These are phyloP conservation scores for Cordia subcordata DNA, from an alignment of 257 asterid genomes.

Conservation along the genomic window DNA sequence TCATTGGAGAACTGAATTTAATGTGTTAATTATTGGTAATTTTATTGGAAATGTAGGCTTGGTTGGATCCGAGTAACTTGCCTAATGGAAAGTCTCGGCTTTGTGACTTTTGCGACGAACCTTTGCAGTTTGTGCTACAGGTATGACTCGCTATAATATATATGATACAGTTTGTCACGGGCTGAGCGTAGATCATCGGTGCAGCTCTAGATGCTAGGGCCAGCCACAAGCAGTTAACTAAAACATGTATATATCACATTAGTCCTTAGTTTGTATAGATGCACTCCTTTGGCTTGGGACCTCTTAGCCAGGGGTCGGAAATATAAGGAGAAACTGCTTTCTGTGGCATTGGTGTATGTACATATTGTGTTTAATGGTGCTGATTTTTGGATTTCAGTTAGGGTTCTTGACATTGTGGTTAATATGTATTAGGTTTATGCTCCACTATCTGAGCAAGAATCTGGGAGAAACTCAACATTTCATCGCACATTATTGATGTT, in stretches of 20 bases:
- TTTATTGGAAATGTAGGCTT: conserved; percentile 50
- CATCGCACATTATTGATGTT: conserved; percentile 70
- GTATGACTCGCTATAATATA: no score
- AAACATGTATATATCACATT: no score
- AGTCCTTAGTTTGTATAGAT: no score
- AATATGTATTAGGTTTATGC: conserved; percentile 61
- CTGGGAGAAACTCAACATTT: conserved; percentile 61
- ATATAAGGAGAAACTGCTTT: no score
- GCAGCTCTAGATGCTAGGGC: no score
- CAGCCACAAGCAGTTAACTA: no score
- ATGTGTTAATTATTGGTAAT: conserved; percentile 8
- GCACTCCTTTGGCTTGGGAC: no score
- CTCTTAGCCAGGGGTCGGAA: no score
- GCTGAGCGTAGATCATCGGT: no score
- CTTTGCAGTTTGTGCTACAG: conserved; percentile 94
- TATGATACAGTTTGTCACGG: no score
- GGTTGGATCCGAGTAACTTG: conserved; percentile 86
- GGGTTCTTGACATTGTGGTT: neutral
- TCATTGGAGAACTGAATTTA: neutral
- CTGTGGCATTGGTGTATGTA: no score
- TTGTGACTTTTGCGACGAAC: conserved; percentile 80
- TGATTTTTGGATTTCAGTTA: neutral
- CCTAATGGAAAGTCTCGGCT: conserved; percentile 52
- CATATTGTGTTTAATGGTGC: no score
- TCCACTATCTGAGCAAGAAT: conserved; percentile 61